These are phyloP conservation scores for Cubamyces lactineus DNA, from an alignment of 768 basidiomycete genomes.

Conservation along the genomic window DNA sequence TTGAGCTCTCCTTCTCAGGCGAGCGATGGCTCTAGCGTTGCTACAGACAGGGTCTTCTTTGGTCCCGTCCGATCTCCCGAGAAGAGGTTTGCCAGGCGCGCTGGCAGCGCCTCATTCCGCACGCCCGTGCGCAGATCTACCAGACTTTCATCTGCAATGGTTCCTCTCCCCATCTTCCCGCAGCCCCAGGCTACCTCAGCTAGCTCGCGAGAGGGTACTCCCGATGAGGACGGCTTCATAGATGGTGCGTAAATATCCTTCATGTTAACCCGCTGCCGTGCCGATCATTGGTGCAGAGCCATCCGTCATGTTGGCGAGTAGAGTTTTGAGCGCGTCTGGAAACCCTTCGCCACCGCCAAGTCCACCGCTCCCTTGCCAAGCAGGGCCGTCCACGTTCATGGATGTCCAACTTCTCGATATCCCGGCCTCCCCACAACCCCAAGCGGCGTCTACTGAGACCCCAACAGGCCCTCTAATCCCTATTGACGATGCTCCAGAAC, in stretches of 20 bases:
- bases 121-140: constrained; percentile 52
- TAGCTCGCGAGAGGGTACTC: constrained; percentile 29
- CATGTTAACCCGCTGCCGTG: background rate
- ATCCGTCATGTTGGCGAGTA: constrained; percentile 65
- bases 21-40: constrained; percentile 37
- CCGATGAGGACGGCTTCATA: constrained; percentile 36
- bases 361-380: constrained; percentile 20
- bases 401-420: constrained; percentile 15
- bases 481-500: constrained; percentile 2
- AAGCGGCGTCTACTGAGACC: background rate
- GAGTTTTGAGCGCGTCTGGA: constrained; percentile 67
- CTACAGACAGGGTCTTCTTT: constrained; percentile 51
- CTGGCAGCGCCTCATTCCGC: constrained; percentile 35
- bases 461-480: constrained; percentile 2
- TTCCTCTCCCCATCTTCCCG: constrained; percentile 13
- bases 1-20: constrained; percentile 21
- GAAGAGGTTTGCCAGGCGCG: constrained; percentile 44
- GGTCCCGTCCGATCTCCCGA: constrained; percentile 58
- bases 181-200: constrained; percentile 35
- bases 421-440: background rate
- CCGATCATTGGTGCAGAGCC: constrained; percentile 49
- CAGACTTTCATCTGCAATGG: constrained; percentile 46
- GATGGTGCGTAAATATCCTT: constrained; percentile 34
- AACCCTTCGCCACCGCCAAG: constrained; percentile 75
- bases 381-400: constrained; percentile 21